Conservation (phyloP, 2,329 filamentous ascomycete species). For the Sclerotinia glacialis region DNA sequence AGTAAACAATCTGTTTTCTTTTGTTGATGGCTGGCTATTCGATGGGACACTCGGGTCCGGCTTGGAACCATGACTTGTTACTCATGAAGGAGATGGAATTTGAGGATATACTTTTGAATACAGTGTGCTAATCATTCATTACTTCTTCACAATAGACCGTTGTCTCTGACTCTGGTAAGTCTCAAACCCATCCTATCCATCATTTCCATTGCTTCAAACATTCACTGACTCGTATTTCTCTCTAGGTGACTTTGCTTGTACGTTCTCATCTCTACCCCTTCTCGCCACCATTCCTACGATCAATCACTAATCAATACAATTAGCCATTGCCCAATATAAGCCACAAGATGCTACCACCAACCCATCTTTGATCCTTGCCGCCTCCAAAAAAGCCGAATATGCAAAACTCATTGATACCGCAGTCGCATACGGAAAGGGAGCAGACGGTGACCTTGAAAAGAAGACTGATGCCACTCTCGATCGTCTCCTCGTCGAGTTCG, state of each 20-base stretch:
- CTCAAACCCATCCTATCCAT: constrained; percentile 15
- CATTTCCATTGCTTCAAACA: constrained; percentile 13
- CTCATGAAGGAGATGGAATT: not conserved
- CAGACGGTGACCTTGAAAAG: constrained; percentile 66
- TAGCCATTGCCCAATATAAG: constrained; percentile 99
- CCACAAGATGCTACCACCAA: constrained; percentile 99
- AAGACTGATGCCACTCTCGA: constrained; percentile 91
- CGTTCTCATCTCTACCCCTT: constrained; percentile 43
- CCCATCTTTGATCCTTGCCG: constrained; percentile 96
- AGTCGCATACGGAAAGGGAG: constrained; percentile 78
- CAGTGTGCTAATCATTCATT: constrained; percentile 21
- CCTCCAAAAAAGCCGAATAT: constrained; percentile 97
- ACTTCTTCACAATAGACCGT: constrained; percentile 62
- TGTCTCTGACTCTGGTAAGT: constrained; percentile 91
- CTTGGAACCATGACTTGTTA: not conserved
- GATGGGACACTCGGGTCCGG: constrained; percentile 4
- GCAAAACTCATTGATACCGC: constrained; percentile 85
- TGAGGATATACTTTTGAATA: constrained; percentile 5
- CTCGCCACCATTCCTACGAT: not conserved
- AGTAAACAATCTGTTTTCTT: constrained; percentile 46
- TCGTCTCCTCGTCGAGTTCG: constrained; percentile 94
- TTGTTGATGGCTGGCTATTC: constrained; percentile 5
- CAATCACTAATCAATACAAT: constrained; percentile 25
- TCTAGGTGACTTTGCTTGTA: constrained; percentile 73
- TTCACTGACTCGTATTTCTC: constrained; percentile 28